These are phyloP conservation scores for Apiospora malaysiana DNA, from an alignment of 2,329 filamentous ascomycete species.

Conservation along the genomic window DNA sequence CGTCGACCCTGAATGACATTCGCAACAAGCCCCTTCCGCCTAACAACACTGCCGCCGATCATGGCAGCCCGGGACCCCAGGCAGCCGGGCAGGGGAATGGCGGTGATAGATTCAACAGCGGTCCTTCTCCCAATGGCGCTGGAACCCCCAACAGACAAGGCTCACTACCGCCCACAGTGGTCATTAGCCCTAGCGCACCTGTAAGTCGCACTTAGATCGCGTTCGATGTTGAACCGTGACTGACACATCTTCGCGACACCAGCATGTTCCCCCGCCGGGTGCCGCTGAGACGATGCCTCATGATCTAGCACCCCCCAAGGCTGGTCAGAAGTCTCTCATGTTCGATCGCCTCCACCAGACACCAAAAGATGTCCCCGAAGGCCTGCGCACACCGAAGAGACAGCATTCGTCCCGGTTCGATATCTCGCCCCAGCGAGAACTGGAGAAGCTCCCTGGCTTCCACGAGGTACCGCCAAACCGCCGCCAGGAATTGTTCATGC, in stretches of 20 bases:
- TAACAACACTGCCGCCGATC: slow-evolving; percentile 54
- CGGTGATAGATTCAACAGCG: slow-evolving; percentile 41
- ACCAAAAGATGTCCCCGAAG: slow-evolving; percentile 95
- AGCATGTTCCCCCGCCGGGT: slow-evolving; percentile 93
- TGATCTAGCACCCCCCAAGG: slow-evolving; percentile 92
- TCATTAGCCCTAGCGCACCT: slow-evolving; percentile 93
- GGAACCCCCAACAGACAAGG: slow-evolving; percentile 69
- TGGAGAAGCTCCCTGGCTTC: slow-evolving; percentile 97
- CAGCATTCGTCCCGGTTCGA: slow-evolving; percentile 98
- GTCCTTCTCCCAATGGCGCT: slow-evolving; percentile 54
- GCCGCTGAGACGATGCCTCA: slow-evolving; percentile 97
- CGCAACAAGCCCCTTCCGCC: slow-evolving; percentile 80
- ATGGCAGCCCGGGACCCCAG: slow-evolving; percentile 47
- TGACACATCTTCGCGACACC: slow-evolving; percentile 28
- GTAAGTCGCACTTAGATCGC: slow-evolving; percentile 59
- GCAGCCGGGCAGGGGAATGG: slow-evolving; percentile 39
- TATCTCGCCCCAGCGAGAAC: slow-evolving; percentile 93
- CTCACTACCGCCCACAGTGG: slow-evolving; percentile 80
- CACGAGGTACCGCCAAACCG: slow-evolving; percentile 96
- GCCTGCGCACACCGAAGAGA: slow-evolving; percentile 91
- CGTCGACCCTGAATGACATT: slow-evolving; percentile 82
- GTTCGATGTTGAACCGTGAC: slow-evolving; percentile 27
- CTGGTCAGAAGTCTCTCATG: slow-evolving; percentile 85
- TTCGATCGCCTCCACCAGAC: slow-evolving; percentile 91
- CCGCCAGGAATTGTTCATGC: slow-evolving; percentile 97